Base-by-base conservation (phyloP, 1,284 basidiomycete species). In the Coniferiporia weirii region DNA sequence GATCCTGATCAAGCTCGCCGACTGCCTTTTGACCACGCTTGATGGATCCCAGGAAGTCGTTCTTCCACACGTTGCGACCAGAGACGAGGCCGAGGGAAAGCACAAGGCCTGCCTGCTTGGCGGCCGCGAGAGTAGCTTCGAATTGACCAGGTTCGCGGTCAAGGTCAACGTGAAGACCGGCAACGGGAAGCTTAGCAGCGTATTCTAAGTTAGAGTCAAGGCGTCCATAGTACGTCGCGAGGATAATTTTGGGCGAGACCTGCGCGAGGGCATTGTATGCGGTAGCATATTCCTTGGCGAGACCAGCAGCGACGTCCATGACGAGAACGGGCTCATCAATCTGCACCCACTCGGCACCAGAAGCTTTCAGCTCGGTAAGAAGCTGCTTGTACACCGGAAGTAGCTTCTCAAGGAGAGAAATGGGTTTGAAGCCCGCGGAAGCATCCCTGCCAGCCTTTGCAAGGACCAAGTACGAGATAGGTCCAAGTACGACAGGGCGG, bases 41-140 rank as follows among this genome's bases (percentile, higher is more conserved):
- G 77, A 96, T 82, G 61, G 93, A 89, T 55, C 85, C 87, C 67
- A 81, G 79, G 70, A 99, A 88, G 79, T 99, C 96, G 64, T 88
- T 92, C 87, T 99, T 99, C 97, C 97, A 99, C 79, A 99, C 94
- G 83, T 99, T 99, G 72, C 97, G 94, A 64, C 97, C 97, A 47
- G 97, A 99, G 65, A 99, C 92, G 64, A 99, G 75, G 79, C 97
- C 97, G 65, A 99, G 89, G 60, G 97, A 99, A 61, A 99, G 82
- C 64, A 87, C 74, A 66, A 95, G 84, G 72, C 79, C 78, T 66
- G 91, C 94, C 63, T 81, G 71, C 81, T 94, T 95, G 74, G 98
- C 73, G 62, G 94, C 94, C 56, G 82, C 81, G 63, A 98, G 66
- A 64, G 95, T 92, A 52, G 82, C 79, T 61, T 93, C 90, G 67